These are phyloP conservation scores for Dictyostelium citrinum DNA, from an alignment of 78 protist genomes.

Conservation along the genomic window DNA sequence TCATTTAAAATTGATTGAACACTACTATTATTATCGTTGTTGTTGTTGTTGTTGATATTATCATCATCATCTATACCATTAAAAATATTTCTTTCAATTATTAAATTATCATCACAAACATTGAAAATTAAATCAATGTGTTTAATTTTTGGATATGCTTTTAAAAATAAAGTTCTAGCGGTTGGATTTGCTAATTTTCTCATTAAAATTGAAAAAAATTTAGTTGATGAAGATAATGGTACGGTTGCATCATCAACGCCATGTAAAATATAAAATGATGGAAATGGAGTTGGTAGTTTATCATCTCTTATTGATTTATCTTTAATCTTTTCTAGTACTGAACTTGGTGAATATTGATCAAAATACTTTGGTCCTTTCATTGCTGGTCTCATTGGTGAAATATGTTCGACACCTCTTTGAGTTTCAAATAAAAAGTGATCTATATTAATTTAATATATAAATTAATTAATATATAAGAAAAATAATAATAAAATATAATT, in stretches of 20 bases:
- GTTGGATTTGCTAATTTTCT: not conserved
- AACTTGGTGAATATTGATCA: constrained; percentile 25
- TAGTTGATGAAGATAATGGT: not conserved
- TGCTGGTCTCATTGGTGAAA: constrained; percentile 46
- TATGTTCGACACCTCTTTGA: constrained; percentile 42
- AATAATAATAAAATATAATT: too few relatives aligned
- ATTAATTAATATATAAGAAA: too few relatives aligned
- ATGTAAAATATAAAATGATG: constrained; percentile 17
- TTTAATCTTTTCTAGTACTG: not conserved
- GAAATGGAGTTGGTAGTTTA: not conserved
- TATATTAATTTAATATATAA: not conserved
- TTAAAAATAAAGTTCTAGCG: constrained; percentile 2
- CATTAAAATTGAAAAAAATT: not conserved
- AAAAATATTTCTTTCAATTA: not conserved
- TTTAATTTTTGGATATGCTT: not conserved
- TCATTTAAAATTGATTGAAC: not conserved
- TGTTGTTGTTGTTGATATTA: too few relatives aligned
- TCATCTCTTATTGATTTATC: not conserved
- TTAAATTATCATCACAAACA: not conserved
- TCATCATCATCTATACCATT: not conserved
- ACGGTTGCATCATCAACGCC: constrained; percentile 27
- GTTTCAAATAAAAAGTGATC: constrained; percentile 51
- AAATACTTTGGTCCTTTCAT: constrained; percentile 27
- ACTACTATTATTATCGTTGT: not conserved
- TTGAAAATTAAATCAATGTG: constrained; percentile 38